These are phyloP conservation scores for Melampsora americana DNA, from an alignment of 1,284 basidiomycete genomes.

Conservation along the genomic window DNA sequence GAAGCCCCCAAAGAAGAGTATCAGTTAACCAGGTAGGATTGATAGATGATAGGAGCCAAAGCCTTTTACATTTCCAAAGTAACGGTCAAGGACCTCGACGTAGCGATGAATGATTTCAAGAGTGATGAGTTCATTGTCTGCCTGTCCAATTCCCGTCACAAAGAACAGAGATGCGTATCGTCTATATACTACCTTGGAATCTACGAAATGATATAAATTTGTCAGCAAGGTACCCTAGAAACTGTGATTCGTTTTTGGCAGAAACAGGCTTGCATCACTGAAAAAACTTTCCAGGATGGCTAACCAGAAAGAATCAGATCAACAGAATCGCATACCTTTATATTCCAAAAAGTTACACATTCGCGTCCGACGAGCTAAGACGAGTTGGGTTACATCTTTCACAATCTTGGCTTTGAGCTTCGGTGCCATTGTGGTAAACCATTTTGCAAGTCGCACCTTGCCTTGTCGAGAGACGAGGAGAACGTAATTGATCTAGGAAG, in stretches of 20 bases:
- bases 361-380: slow-evolving; percentile 86
- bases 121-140: slow-evolving; percentile 87
- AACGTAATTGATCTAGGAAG: slow-evolving; percentile 62
- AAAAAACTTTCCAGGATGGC: neutral
- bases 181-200: slow-evolving; percentile 85
- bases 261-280: neutral
- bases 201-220: slow-evolving; percentile 56
- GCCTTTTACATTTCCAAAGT: slow-evolving; percentile 87
- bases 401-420: slow-evolving; percentile 97
- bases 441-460: slow-evolving; percentile 96
- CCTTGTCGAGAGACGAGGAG: slow-evolving; percentile 92
- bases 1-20: no score
- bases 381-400: slow-evolving; percentile 98
- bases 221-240: slow-evolving; percentile 7
- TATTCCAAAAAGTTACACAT: slow-evolving; percentile 99
- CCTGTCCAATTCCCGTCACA: slow-evolving; percentile 81
- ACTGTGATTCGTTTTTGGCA: neutral
- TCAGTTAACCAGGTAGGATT: neutral
- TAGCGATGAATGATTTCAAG: slow-evolving; percentile 97
- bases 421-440: slow-evolving; percentile 92
- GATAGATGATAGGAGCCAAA: neutral
- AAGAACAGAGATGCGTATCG: slow-evolving; percentile 98
- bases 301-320: neutral
- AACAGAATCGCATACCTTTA: slow-evolving; percentile 67
- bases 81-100: slow-evolving; percentile 96